Conservation (phyloP, 108 stramenopile species). For the Nitzschia sp. region DNA sequence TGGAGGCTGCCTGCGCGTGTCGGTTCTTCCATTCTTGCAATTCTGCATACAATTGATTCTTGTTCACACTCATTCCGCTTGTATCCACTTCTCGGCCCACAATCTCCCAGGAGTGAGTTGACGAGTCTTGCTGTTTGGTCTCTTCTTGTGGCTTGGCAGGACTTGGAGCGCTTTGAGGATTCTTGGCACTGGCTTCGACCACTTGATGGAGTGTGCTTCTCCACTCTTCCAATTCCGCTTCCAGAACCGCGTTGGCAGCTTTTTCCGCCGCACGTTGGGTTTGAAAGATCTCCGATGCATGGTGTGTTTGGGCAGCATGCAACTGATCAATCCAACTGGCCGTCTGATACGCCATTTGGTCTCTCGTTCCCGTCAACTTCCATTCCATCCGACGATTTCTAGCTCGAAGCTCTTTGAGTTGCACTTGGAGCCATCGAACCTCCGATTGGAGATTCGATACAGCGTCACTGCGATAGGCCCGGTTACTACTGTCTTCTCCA, state of each 20-base stretch:
- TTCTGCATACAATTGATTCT: background rate
- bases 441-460: background rate
- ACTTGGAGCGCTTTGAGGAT: background rate
- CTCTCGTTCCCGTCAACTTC: slow-evolving; percentile 10
- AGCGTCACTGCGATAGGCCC: no score
- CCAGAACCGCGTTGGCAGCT: slow-evolving; percentile 14
- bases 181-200: slow-evolving; percentile 4
- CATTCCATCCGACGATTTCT: slow-evolving; percentile 4
- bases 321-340: slow-evolving; percentile 22
- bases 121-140: background rate
- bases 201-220: background rate
- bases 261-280: slow-evolving; percentile 13
- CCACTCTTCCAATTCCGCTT: slow-evolving; percentile 9
- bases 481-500: background rate
- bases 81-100: background rate
- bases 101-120: background rate
- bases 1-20: slow-evolving; percentile 10
- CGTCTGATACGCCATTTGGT: slow-evolving; percentile 14
- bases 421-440: slow-evolving; percentile 6
- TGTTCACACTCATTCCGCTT: background rate
- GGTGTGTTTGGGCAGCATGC: slow-evolving; percentile 7
- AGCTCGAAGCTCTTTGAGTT: background rate
- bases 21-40: slow-evolving; percentile 12
- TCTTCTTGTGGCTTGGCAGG: background rate
- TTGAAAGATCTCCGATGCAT: slow-evolving; percentile 14